Evolutionary conservation across 257 asterid species (phyloP), one percentile per base, ranked within the genome.

Genomic region (Penstemon newberryi): DNA sequence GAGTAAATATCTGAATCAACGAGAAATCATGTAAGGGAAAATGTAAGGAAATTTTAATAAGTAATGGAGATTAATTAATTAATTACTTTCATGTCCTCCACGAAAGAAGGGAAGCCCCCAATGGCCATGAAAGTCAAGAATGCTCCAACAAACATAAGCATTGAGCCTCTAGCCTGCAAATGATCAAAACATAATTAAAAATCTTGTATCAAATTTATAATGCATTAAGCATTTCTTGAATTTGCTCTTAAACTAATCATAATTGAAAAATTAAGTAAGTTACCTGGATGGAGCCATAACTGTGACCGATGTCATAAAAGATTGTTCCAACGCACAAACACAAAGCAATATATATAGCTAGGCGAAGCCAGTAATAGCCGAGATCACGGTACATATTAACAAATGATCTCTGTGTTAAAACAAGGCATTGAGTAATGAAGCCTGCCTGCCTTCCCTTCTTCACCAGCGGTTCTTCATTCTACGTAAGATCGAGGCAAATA

Each of bases 51-150:
- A 65, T 2, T n/a, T 7, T n/a, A 1, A 13, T 11, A 25, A 0
- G 33, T 25, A 25, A 2, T 4, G 6, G 10, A 57, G 6, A 18
- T 41, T 49, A 8, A 7, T 41, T 49, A 8, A 7, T 41, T 25
- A 25, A 56, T 11, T 75, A 83, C 92, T 69, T 86, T 86, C 87
- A 86, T 78, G 66, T 86, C 92, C 67, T 84, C 92, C 10, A 81
- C 85, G 52, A 86, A 86, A 7, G 92, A 86, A 73, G 90, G 92
- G 70, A 82, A 86, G 60, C 92, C 90, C 8, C 92, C 92, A 46
- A 86, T 86, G 5, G 88, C 82, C 92, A 86, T 82, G n/a, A 84
- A 86, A 37, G 89, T 84, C 72, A 86, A 67, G 80, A 85, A 81
- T 53, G 79, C 75, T 40, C 79, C 73, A 4, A 85, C 86, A 63